phyloP scores from a whole-genome alignment of 2,329 filamentous ascomycete genomes.

The Exophiala sp. region DNA sequence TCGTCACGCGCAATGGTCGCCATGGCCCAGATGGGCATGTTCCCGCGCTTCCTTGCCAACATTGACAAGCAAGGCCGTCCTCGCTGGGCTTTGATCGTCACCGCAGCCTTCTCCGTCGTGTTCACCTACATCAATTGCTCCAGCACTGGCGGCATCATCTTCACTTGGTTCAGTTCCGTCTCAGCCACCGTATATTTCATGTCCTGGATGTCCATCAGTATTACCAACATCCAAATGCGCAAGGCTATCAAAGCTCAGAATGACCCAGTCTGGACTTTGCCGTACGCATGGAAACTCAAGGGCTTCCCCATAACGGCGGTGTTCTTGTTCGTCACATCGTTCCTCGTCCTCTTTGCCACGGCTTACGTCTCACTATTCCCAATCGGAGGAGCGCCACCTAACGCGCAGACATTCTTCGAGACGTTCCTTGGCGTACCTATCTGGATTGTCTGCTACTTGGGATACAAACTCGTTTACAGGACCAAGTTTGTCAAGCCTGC shows the following conservation, averaged over 20 bases:
- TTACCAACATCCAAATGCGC: conserved; percentile 78
- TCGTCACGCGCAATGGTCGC: conserved; percentile 33
- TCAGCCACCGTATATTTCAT: conserved; percentile 71
- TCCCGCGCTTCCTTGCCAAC: conserved; percentile 30
- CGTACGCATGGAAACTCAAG: conserved; percentile 2
- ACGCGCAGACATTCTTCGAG: conserved; percentile 2
- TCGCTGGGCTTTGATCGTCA: conserved; percentile 30
- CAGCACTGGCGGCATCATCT: conserved; percentile 44
- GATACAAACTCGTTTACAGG: conserved; percentile 1
- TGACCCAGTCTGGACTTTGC: background rate
- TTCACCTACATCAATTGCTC: conserved; percentile 35
- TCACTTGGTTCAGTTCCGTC: conserved; percentile 74
- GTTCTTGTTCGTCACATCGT: background rate
- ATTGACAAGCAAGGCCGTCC: conserved; percentile 33
- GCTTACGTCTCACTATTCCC: conserved; percentile 1
- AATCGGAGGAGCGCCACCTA: background rate
- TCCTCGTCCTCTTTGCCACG: conserved; percentile 3
- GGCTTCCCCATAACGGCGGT: background rate
- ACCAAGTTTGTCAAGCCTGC: conserved; percentile 6
- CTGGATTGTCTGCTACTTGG: background rate
- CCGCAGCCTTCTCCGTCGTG: conserved; percentile 26
- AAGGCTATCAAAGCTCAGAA: conserved; percentile 2
- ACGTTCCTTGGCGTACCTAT: conserved; percentile 6
- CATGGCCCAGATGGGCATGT: conserved; percentile 31
- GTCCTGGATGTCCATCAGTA: conserved; percentile 52